Conservation (phyloP, 2,329 filamentous ascomycete genomes). For the Ceratocystis cubensis region DNA sequence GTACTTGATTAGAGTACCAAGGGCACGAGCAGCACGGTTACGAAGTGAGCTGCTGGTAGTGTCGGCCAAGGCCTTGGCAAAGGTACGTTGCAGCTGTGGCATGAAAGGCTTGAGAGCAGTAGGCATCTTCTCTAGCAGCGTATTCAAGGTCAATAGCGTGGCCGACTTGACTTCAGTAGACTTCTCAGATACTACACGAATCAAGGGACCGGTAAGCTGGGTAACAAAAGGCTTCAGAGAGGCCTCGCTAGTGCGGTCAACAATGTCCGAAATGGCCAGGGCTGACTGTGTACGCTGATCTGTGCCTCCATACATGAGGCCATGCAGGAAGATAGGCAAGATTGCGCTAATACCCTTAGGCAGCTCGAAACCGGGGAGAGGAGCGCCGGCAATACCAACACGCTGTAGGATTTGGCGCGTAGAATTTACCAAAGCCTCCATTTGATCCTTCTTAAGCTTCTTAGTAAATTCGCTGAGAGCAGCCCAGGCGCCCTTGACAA, state of each 20-base stretch:
- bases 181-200: constrained; percentile 92
- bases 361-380: constrained; percentile 76
- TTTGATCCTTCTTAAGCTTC: constrained; percentile 87
- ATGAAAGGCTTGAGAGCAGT: constrained; percentile 91
- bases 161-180: constrained; percentile 94
- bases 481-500: constrained; percentile 81
- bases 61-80: constrained; percentile 90
- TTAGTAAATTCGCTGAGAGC: constrained; percentile 81
- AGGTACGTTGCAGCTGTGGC: constrained; percentile 90
- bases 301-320: constrained; percentile 87
- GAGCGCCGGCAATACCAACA: constrained; percentile 73
- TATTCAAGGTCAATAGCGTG: constrained; percentile 87
- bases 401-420: constrained; percentile 77
- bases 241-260: constrained; percentile 79
- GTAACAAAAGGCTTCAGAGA: constrained; percentile 90
- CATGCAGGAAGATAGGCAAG: constrained; percentile 91
- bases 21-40: constrained; percentile 77
- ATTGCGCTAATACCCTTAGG: constrained; percentile 97
- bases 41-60: constrained; percentile 80
- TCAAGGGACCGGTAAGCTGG: constrained; percentile 92
- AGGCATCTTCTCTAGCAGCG: constrained; percentile 91
- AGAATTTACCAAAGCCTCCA: constrained; percentile 82
- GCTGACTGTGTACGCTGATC: constrained; percentile 89
- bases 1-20: constrained; percentile 90
- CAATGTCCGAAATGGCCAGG: constrained; percentile 86